phyloP scores from a whole-genome alignment of 306 rosid species.

The Acacia melanoxylon region DNA sequence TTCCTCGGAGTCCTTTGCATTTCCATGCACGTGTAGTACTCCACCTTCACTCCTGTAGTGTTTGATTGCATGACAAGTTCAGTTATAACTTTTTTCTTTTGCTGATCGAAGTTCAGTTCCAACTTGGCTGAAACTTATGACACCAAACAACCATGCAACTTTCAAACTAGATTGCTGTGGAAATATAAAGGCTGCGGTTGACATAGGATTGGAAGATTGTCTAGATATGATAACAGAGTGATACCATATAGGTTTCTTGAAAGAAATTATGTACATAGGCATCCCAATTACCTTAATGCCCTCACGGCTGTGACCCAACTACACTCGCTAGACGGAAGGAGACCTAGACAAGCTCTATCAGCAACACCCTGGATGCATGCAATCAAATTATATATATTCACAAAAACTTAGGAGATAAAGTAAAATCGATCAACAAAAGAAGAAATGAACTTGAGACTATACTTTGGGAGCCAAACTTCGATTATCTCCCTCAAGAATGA shows the following conservation, averaged over 20 bases:
- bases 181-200: neutral
- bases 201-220: neutral
- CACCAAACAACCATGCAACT: conserved; percentile 2
- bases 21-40: conserved; percentile 75
- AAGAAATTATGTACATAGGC: neutral
- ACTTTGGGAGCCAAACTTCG: conserved; percentile 80
- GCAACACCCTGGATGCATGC: conserved; percentile 64
- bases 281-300: conserved; percentile 70
- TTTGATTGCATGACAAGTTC: conserved; percentile 28
- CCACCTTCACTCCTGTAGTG: conserved; percentile 82
- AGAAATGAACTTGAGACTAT: conserved; percentile 15
- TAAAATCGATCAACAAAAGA: neutral
- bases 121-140: neutral
- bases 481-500: conserved; percentile 86
- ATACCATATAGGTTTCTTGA: neutral
- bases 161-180: neutral
- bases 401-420: neutral
- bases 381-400: neutral
- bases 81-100: neutral
- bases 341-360: conserved; percentile 94
- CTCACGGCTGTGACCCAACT: conserved; percentile 88
- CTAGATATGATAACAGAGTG: conserved; percentile 13
- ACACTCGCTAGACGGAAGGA: conserved; percentile 82
- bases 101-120: neutral
- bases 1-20: conserved; percentile 79